Base-by-base conservation (phyloP, 495 filamentous ascomycete genomes). In the Talaromyces trachyspermus region DNA sequence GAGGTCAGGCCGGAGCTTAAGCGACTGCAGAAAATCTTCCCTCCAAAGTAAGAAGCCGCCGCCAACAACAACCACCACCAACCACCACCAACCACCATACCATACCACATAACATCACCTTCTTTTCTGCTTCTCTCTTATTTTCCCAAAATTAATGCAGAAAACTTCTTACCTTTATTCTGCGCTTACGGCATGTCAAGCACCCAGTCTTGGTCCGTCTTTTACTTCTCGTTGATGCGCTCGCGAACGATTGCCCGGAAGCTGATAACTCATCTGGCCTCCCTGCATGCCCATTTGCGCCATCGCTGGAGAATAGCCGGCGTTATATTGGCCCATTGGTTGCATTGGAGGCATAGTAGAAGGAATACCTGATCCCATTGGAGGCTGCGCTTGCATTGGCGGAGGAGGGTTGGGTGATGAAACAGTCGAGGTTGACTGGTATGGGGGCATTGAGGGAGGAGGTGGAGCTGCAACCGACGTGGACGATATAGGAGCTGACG, bases 161-260 rank as follows among this genome's bases (percentile, higher is more conserved):
- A 24, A 48, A 37, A 33, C 27, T 30, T 25, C 46, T 61, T 77
- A 96, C 92, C 90, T 98, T 98, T 70, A 98, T 97, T 66, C 92
- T 78, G 57, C 92, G 81, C 65, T 96, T 96, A 52, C 92, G 81
- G 75, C 92, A 98, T 26, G 92, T 98, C 65, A 97, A 68, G 66
- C 92, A 98, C 11, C 92, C 92, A 4, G 92, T 96, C 74, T 98
- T 98, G 33, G 92, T 98, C 57, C 92, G 80, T 57, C 92, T 81
- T 98, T 97, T 64, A 98, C 95, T 70, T 98, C 92, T 77, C 97
- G 96, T 72, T 96, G 97, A 66, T 94, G 88, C 30, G 44, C 44
- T 22, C 44, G 44, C 19, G 44, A 35, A 23, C 44, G 44, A 26
- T 85, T 84, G 43, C 86, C 81, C 23, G 83, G 83, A 67, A 95